Base-by-base conservation (phyloP, 495 filamentous ascomycete species). In the Podospora fimiseda region DNA sequence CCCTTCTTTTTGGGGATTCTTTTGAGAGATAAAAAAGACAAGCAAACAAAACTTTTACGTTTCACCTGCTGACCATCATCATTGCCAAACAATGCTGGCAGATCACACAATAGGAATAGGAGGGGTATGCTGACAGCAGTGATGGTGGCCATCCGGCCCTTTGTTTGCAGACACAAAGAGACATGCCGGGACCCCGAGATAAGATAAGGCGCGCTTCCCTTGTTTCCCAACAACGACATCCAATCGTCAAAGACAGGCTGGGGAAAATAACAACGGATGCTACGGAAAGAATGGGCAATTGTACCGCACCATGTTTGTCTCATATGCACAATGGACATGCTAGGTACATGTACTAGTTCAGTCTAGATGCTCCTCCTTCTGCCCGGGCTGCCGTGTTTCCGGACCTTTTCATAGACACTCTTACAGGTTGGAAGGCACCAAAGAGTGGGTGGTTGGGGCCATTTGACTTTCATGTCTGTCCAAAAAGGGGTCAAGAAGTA, bases 51-150 rank as follows among this genome's bases (percentile, higher is more conserved):
- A 41, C 16, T 7, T 4, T 4, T 18, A 14, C 39, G 11, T n/a
- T 37, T 37, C 16, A n/a, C 39, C 39, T 47, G 44, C 44, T 47
- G 44, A 47, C 44, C 44, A 47, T 23, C 44, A 24, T 47, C 22
- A 41, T 33, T 14, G 23, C 23, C n/a, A 11, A 46, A 13, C 3
- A 3, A 8, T 23, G 19, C 4, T 4, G 19, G 16, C 16, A 8
- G 18, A 46, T 46, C 43, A 46, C 21, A 33, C 23, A 47, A 47
- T 14, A 21, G 23, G 19, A 19, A 22, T 33, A 11, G 27, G 27
- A 33, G 27, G 27, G 27, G 11, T 33, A 6, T 44, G 2, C 42
- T 44, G 42, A 23, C 42, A 13, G 42, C 18, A 13, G 21, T 14
- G 23, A 30, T 24, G 23, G 44, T 14, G 44, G 23, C 44, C 9